Conservation (phyloP, 2,329 filamentous ascomycete genomes). For the Colletotrichum endophyticum region DNA sequence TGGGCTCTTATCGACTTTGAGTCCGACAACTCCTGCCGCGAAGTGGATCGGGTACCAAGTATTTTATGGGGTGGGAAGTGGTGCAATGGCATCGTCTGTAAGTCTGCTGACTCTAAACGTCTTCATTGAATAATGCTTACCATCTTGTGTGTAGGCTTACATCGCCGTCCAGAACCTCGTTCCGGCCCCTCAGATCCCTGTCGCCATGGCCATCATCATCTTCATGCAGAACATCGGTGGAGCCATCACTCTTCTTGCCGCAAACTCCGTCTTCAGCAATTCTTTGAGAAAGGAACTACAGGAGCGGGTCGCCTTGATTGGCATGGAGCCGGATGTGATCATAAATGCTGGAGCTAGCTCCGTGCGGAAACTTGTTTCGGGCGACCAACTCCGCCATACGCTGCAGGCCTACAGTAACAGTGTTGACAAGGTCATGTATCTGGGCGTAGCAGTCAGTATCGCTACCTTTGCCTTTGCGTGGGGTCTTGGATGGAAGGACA, state of each 20-base stretch:
- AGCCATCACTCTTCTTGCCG: slow-evolving; percentile 20
- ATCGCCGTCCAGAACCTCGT: slow-evolving; percentile 14
- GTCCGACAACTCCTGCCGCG: not conserved
- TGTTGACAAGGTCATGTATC: slow-evolving; percentile 31
- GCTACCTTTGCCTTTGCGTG: slow-evolving; percentile 38
- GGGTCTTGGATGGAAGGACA: slow-evolving; percentile 51
- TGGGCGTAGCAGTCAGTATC: slow-evolving; percentile 32
- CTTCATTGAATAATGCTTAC: not conserved
- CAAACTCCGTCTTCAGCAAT: slow-evolving; percentile 27
- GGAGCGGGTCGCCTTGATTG: not conserved
- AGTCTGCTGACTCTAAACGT: not conserved
- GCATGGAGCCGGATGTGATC: slow-evolving; percentile 25
- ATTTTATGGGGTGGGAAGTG: slow-evolving; percentile 20
- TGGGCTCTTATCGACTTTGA: slow-evolving; percentile 19
- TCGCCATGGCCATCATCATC: slow-evolving; percentile 9
- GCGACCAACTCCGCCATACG: slow-evolving; percentile 34
- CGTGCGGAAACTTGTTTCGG: slow-evolving; percentile 35
- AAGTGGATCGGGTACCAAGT: slow-evolving; percentile 25
- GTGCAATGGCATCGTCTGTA: not conserved
- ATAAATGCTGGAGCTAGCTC: slow-evolving; percentile 46
- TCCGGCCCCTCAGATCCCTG: not conserved
- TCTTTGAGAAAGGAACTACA: slow-evolving; percentile 35
- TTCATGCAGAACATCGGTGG: slow-evolving; percentile 20
- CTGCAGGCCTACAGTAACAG: slow-evolving; percentile 43
- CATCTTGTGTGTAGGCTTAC: not conserved